Percentiles rank a stretch among this genome's conserved stretches.
These are phyloP conservation scores for Penicillium arizonense DNA, from an alignment of 495 filamentous ascomycete genomes.

Conservation along the genomic window DNA sequence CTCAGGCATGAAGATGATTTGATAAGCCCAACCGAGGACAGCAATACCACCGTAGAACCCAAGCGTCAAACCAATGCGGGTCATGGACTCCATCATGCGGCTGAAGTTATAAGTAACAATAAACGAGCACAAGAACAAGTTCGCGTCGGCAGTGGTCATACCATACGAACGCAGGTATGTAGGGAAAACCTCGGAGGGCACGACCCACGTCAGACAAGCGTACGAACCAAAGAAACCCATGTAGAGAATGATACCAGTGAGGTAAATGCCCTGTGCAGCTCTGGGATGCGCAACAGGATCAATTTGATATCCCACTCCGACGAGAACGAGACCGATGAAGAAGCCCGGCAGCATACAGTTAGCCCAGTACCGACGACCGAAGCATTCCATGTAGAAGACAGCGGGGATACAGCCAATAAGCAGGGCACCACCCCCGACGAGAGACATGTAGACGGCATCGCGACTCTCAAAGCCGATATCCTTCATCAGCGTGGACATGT, in stretches of 20 bases:
- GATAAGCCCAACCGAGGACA: constrained; percentile 55
- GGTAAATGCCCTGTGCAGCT: constrained; percentile 49
- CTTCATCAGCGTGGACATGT: too few relatives aligned
- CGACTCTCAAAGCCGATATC: too few relatives aligned
- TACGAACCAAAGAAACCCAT: constrained; percentile 64
- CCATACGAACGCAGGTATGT: constrained; percentile 60
- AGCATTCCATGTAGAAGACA: too few relatives aligned
- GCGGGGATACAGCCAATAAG: too few relatives aligned
- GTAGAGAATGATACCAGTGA: constrained; percentile 58
- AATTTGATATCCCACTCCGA: constrained; percentile 54
- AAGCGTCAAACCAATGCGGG: constrained; percentile 52
- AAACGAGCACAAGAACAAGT: constrained; percentile 58
- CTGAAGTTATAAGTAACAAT: constrained; percentile 65
- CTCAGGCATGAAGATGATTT: constrained; percentile 62
- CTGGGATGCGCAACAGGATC: constrained; percentile 31
- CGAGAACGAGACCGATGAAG: constrained; percentile 57
- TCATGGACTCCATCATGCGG: constrained; percentile 56
- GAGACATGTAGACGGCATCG: too few relatives aligned
- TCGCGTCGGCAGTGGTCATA: constrained; percentile 56
- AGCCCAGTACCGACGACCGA: constrained; percentile 63
- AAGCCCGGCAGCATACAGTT: constrained; percentile 60
- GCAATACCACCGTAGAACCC: constrained; percentile 64
- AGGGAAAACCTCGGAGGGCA: constrained; percentile 59
- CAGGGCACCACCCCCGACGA: too few relatives aligned
- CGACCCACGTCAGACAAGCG: constrained; percentile 61